Evolutionary conservation across 2,329 filamentous ascomycete genomes (phyloP).

Genomic region (Aschersonia sp.): DNA sequence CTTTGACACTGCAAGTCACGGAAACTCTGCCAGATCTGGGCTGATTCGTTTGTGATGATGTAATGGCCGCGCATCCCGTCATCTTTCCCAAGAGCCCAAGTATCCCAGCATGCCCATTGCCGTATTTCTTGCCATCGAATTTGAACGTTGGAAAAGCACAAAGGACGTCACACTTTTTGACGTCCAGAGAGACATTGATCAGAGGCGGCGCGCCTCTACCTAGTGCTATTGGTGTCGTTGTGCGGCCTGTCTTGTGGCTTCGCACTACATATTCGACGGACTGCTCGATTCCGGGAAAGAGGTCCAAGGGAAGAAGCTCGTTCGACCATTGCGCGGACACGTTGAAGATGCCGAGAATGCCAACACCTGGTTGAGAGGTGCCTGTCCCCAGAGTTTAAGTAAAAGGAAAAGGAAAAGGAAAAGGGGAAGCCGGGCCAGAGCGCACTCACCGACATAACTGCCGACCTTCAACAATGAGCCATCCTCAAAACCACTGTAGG

Average conservation of each 20-base stretch:
- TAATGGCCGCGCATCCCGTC: conserved; percentile 70
- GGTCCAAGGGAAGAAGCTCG: conserved; percentile 54
- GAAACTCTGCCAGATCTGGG: conserved; percentile 41
- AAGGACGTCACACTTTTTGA: conserved; percentile 66
- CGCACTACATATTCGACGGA: conserved; percentile 54
- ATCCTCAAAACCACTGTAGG: conserved; percentile 66
- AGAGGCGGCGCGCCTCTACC: conserved; percentile 29
- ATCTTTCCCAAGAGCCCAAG: conserved; percentile 78
- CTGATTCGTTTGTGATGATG: conserved; percentile 43
- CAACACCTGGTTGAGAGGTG: conserved; percentile 49
- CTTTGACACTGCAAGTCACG: conserved; percentile 60
- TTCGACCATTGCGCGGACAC: conserved; percentile 45
- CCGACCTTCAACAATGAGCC: conserved; percentile 60
- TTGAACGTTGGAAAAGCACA: conserved; percentile 53
- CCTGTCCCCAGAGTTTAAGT: conserved; percentile 15
- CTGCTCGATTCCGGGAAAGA: conserved; percentile 55
- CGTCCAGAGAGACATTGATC: conserved; percentile 46
- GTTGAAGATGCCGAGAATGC: conserved; percentile 78
- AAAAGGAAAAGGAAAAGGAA: background rate
- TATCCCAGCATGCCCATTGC: conserved; percentile 42
- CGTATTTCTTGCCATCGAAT: conserved; percentile 29
- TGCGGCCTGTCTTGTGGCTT: conserved; percentile 50
- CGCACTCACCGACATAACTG: conserved; percentile 51
- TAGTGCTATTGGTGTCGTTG: conserved; percentile 36
- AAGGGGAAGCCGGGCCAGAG: background rate